Conservation (phyloP, 345 rosid species). For the Erodium maritimum region DNA sequence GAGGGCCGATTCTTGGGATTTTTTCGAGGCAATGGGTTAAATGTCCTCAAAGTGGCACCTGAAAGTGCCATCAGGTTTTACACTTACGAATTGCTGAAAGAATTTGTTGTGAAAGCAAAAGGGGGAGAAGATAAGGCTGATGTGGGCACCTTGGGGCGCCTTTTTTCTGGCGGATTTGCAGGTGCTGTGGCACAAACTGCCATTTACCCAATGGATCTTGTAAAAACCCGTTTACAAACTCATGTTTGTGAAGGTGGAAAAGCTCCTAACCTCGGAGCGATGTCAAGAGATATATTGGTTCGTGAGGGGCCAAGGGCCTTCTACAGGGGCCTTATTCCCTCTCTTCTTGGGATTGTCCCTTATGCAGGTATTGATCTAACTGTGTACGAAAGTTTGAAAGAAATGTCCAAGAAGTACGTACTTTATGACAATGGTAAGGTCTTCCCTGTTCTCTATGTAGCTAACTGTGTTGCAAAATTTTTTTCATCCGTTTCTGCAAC, state of each 20-base stretch:
- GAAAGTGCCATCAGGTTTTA: slow-evolving; percentile 86
- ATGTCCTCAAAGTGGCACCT: slow-evolving; percentile 80
- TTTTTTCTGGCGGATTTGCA: slow-evolving; percentile 76
- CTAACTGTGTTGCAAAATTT: neutral
- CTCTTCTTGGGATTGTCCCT: slow-evolving; percentile 87
- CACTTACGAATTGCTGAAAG: slow-evolving; percentile 62
- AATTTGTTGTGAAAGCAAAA: slow-evolving; percentile 29
- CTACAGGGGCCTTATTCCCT: slow-evolving; percentile 75
- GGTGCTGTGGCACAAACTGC: slow-evolving; percentile 90
- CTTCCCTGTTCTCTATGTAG: neutral
- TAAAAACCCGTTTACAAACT: slow-evolving; percentile 84
- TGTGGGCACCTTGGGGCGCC: slow-evolving; percentile 53
- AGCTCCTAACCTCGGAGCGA: slow-evolving; percentile 41
- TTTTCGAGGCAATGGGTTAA: slow-evolving; percentile 74
- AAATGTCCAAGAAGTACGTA: slow-evolving; percentile 64
- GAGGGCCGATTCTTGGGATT: slow-evolving; percentile 54
- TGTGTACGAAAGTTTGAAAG: slow-evolving; percentile 77
- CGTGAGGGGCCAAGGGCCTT: slow-evolving; percentile 85
- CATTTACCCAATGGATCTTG: slow-evolving; percentile 83
- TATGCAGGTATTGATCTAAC: slow-evolving; percentile 96
- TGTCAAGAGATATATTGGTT: slow-evolving; percentile 60
- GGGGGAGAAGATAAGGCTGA: slow-evolving; percentile 43
- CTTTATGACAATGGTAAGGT: slow-evolving; percentile 53
- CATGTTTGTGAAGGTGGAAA: slow-evolving; percentile 46
- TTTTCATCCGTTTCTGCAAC: neutral